phyloP scores from a whole-genome alignment of 148 eudicot genomes.

The Fagopyrum homotropicum region DNA sequence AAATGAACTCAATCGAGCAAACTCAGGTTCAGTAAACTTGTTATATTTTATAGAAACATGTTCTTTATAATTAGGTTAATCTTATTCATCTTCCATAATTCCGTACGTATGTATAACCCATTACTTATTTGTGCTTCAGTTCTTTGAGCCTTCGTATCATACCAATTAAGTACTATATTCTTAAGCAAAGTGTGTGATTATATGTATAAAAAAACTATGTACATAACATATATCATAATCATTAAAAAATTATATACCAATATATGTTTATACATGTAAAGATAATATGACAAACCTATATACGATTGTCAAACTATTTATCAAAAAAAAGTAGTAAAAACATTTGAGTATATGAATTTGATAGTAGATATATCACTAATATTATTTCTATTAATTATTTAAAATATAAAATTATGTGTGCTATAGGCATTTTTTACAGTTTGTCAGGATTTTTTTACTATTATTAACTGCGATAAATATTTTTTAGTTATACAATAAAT shows the following conservation, averaged over 20 bases:
- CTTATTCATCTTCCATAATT: constrained; percentile 1
- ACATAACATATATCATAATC: background rate
- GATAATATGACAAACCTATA: too few species aligned
- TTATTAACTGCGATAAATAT: too few species aligned
- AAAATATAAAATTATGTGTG: too few species aligned
- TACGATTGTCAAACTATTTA: background rate
- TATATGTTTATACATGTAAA: too few species aligned
- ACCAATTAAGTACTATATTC: background rate
- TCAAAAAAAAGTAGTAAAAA: background rate
- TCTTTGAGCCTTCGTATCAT: background rate
- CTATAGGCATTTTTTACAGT: too few species aligned
- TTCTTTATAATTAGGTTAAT: background rate
- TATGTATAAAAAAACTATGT: background rate
- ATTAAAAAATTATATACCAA: too few species aligned
- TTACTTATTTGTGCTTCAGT: background rate
- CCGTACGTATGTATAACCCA: background rate
- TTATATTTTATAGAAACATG: background rate
- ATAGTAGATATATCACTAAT: too few species aligned
- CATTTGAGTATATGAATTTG: background rate
- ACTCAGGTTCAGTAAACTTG: too few species aligned
- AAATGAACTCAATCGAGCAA: too few species aligned
- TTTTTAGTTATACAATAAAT: too few species aligned
- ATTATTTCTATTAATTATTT: too few species aligned
- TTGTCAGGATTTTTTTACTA: too few species aligned
- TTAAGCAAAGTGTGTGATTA: background rate